Percentiles rank a stretch among this genome's conserved stretches.
phyloP scores from a whole-genome alignment of 768 basidiomycete species.

The Kwoniella mangroviensis region DNA sequence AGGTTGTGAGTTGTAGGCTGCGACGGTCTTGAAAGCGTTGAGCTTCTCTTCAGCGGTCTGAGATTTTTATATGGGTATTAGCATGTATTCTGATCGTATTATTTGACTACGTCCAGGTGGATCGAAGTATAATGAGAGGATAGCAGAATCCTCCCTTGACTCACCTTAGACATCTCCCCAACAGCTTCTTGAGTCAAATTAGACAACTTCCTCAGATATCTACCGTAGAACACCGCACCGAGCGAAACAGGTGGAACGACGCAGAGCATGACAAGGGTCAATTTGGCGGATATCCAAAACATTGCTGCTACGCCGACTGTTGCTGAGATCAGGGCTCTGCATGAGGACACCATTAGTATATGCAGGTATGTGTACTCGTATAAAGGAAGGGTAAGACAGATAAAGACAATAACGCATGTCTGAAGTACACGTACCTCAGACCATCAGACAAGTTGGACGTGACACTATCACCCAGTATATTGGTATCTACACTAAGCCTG shows the following conservation, averaged over 20 bases:
- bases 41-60: slow-evolving; percentile 89
- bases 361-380: too few species aligned
- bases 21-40: slow-evolving; percentile 83
- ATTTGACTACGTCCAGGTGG: neutral
- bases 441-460: slow-evolving; percentile 63
- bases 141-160: slow-evolving; percentile 12
- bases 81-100: too few species aligned
- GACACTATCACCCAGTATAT: slow-evolving; percentile 77
- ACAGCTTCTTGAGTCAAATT: slow-evolving; percentile 92
- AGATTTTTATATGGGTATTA: slow-evolving; percentile 5
- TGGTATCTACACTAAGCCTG: slow-evolving; percentile 85
- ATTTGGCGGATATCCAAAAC: slow-evolving; percentile 78
- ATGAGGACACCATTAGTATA: slow-evolving; percentile 14
- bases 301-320: slow-evolving; percentile 95
- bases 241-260: slow-evolving; percentile 74
- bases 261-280: slow-evolving; percentile 89
- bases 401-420: too few species aligned
- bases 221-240: slow-evolving; percentile 74
- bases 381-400: too few species aligned
- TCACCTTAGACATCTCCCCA: slow-evolving; percentile 86
- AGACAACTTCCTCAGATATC: slow-evolving; percentile 88
- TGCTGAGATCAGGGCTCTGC: slow-evolving; percentile 86
- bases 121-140: neutral
- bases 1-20: slow-evolving; percentile 59
- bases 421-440: slow-evolving; percentile 54